Percentiles rank a stretch among this genome's conserved stretches.
Conservation (phyloP, 495 filamentous ascomycete species). For the Podospora anserina region DNA sequence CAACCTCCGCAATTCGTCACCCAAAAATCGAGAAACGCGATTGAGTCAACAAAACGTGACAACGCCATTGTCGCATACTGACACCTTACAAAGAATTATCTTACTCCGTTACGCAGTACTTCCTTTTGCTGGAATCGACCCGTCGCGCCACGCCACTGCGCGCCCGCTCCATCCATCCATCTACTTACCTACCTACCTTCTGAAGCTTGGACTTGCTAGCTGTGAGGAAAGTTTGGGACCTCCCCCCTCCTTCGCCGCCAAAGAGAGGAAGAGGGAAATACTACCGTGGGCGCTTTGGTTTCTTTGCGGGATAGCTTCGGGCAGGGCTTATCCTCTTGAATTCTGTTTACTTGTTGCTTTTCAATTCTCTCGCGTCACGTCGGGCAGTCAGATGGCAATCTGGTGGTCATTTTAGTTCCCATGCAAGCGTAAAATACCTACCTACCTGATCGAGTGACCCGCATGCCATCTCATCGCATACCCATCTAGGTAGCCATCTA, state of each 20-base stretch:
- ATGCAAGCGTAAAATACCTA: conserved; percentile 29
- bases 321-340: conserved; percentile 6
- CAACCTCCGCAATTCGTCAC: conserved; percentile 35
- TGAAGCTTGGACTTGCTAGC: conserved; percentile 22
- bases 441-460: conserved; percentile 28
- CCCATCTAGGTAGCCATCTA: background rate
- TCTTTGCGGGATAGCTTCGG: conserved; percentile 16
- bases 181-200: background rate
- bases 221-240: conserved; percentile 1
- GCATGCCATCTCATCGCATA: conserved; percentile 33
- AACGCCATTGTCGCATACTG: background rate
- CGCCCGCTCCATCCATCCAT: no score
- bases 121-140: background rate
- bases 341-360: background rate
- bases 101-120: no score
- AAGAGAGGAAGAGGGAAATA: conserved; percentile 6
- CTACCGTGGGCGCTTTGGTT: conserved; percentile 8
- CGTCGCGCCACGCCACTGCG: background rate
- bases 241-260: background rate
- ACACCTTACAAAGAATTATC: background rate
- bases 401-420: conserved; percentile 15
- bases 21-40: background rate
- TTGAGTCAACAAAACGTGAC: no score
- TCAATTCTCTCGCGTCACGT: conserved; percentile 11
- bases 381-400: conserved; percentile 12